Percentiles rank a stretch among this genome's conserved stretches.
These are phyloP conservation scores for Hanseniaspora uvarum DNA, from an alignment of 1,139 yeast genomes.

Conservation along the genomic window DNA sequence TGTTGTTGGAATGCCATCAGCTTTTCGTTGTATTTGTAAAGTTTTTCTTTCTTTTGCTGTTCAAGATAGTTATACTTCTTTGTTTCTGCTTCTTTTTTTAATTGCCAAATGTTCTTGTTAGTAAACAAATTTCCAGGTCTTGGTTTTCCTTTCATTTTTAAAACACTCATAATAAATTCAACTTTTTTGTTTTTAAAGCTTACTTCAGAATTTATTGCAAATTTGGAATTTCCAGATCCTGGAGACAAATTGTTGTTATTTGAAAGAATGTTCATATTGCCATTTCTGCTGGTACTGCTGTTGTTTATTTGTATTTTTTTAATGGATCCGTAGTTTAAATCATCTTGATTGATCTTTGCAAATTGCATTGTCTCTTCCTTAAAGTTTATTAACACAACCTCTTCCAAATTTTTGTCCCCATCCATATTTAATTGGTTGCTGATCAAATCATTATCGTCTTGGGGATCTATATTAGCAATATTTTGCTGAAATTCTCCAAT, in stretches of 20 bases:
- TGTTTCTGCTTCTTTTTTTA: slow-evolving; percentile 13
- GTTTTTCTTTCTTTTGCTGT: slow-evolving; percentile 8
- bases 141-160: slow-evolving; percentile 16
- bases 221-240: slow-evolving; percentile 7
- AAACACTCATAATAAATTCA: not conserved
- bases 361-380: slow-evolving; percentile 14
- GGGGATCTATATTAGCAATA: not conserved
- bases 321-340: slow-evolving; percentile 7
- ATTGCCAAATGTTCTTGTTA: slow-evolving; percentile 8
- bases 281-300: not conserved
- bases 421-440: not conserved
- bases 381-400: slow-evolving; percentile 15
- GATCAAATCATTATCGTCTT: not conserved
- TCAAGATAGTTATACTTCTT: slow-evolving; percentile 4
- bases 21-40: slow-evolving; percentile 8
- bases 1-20: slow-evolving; percentile 7
- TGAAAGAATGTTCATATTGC: not conserved
- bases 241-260: not conserved
- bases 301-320: not conserved
- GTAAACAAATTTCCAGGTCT: slow-evolving; percentile 5
- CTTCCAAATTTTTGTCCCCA: slow-evolving; percentile 5
- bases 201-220: not conserved
- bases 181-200: not conserved
- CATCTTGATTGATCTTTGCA: slow-evolving; percentile 8
- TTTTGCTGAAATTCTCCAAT: not conserved